Conservation (phyloP, 805 yeast species). For the Wickerhamomyces canadensis region DNA sequence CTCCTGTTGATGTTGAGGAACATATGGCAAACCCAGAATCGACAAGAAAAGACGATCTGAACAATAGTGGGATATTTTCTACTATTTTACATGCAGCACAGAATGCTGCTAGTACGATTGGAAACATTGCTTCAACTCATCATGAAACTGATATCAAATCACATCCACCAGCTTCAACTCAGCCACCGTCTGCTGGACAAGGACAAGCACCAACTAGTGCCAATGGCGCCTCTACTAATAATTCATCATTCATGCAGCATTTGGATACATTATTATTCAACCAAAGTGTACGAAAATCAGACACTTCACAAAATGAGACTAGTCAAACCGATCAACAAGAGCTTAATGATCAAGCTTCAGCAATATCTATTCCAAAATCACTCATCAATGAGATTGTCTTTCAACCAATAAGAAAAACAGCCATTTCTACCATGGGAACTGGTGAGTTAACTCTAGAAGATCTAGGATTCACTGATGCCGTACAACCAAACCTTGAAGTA, state of each 20-base stretch:
- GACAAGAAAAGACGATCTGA: background rate
- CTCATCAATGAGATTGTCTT: slow-evolving; percentile 31
- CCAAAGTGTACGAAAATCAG: slow-evolving; percentile 1
- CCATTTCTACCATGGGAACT: slow-evolving; percentile 47
- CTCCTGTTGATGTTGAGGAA: slow-evolving; percentile 5
- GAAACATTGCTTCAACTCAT: slow-evolving; percentile 5
- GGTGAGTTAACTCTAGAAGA: slow-evolving; percentile 45
- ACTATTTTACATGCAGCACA: slow-evolving; percentile 43
- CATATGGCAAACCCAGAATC: slow-evolving; percentile 12
- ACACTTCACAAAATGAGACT: background rate
- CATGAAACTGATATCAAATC: slow-evolving; percentile 5
- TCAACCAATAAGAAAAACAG: slow-evolving; percentile 39
- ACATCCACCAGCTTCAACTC: slow-evolving; percentile 4
- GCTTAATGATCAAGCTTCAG: slow-evolving; percentile 2
- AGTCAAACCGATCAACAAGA: background rate
- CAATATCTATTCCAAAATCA: slow-evolving; percentile 5
- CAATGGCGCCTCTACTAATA: background rate
- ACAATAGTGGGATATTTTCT: slow-evolving; percentile 33
- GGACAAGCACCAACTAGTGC: background rate
- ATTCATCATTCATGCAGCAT: slow-evolving; percentile 29
- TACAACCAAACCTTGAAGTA: background rate
- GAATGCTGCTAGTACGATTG: slow-evolving; percentile 31
- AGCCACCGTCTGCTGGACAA: no score
- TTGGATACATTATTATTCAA: slow-evolving; percentile 29
- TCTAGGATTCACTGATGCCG: slow-evolving; percentile 13